Conservation (phyloP, 2,329 filamentous ascomycete genomes). For the Exophiala alcalophila region DNA sequence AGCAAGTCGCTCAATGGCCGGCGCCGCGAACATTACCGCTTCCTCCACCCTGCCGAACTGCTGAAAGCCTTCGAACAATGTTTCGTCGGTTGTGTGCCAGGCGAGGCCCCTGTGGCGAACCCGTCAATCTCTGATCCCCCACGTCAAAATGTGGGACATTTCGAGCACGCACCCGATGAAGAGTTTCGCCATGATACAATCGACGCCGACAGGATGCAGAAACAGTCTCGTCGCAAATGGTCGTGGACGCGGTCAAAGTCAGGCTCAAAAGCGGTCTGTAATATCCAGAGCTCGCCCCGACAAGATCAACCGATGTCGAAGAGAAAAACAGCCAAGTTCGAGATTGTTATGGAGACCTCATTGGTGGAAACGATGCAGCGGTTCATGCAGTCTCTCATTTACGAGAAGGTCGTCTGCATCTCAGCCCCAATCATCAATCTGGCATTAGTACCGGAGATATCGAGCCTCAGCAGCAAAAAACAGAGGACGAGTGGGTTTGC, state of each 20-base stretch:
- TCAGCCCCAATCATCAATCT: conserved; percentile 17
- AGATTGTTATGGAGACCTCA: conserved; percentile 16
- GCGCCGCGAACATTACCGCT: conserved; percentile 63
- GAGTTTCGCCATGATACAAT: conserved; percentile 29
- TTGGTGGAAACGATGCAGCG: conserved; percentile 23
- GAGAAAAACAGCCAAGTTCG: conserved; percentile 16
- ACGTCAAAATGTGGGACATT: conserved; percentile 10
- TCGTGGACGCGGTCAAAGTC: conserved; percentile 6
- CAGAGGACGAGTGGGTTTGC: conserved; percentile 2
- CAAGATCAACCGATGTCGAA: conserved; percentile 17
- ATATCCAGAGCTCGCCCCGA: conserved; percentile 16
- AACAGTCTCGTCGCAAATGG: conserved; percentile 1
- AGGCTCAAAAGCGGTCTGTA: conserved; percentile 14
- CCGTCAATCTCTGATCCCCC: conserved; percentile 14
- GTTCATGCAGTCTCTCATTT: conserved; percentile 25
- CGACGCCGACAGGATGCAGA: conserved; percentile 3
- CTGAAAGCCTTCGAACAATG: conserved; percentile 85
- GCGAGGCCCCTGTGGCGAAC: conserved; percentile 73
- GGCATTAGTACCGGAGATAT: conserved; percentile 15
- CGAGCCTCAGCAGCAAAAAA: no score
- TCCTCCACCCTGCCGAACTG: conserved; percentile 89
- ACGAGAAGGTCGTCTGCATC: conserved; percentile 21
- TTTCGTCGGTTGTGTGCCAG: conserved; percentile 93
- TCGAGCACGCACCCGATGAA: conserved; percentile 30
- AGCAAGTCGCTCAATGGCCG: conserved; percentile 24